phyloP scores from a whole-genome alignment of 2,329 filamentous ascomycete species.

The Didymella sp. region DNA sequence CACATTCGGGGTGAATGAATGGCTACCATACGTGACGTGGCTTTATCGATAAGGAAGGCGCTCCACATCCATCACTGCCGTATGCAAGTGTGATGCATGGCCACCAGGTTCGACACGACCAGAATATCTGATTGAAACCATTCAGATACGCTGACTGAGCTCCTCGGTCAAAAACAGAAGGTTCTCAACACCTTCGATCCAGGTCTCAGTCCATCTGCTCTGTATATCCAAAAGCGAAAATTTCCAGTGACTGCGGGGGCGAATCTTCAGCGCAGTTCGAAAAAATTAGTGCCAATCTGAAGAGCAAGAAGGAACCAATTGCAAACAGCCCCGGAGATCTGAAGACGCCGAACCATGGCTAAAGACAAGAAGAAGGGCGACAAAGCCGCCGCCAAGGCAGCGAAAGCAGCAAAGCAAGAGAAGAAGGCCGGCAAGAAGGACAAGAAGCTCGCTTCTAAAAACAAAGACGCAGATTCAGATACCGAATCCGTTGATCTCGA shows the following conservation, averaged over 20 bases:
- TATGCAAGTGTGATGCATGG: constrained; percentile 1
- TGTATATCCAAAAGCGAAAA: constrained; percentile 13
- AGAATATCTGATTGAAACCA: background rate
- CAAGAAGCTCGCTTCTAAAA: constrained; percentile 78
- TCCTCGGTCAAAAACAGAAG: background rate
- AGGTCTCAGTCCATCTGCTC: background rate
- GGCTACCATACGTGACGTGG: too few relatives aligned
- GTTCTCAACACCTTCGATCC: too few relatives aligned
- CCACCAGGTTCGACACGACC: background rate
- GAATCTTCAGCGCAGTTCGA: constrained; percentile 1
- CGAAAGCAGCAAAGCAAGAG: constrained; percentile 75
- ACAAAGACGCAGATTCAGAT: constrained; percentile 81
- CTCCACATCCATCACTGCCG: constrained; percentile 5
- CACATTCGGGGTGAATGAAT: too few relatives aligned
- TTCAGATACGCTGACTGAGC: background rate
- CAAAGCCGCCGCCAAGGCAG: constrained; percentile 60
- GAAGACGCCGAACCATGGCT: constrained; percentile 48
- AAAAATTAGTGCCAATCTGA: background rate
- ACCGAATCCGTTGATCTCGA: constrained; percentile 93
- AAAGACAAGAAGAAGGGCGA: constrained; percentile 61
- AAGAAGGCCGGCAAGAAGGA: constrained; percentile 79
- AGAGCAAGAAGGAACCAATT: background rate
- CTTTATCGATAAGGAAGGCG: constrained; percentile 31
- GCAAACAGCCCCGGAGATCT: background rate
- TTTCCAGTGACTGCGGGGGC: constrained; percentile 28